Conservation (phyloP, 441 rosid genomes). For the Gossypium schwendimanii region DNA sequence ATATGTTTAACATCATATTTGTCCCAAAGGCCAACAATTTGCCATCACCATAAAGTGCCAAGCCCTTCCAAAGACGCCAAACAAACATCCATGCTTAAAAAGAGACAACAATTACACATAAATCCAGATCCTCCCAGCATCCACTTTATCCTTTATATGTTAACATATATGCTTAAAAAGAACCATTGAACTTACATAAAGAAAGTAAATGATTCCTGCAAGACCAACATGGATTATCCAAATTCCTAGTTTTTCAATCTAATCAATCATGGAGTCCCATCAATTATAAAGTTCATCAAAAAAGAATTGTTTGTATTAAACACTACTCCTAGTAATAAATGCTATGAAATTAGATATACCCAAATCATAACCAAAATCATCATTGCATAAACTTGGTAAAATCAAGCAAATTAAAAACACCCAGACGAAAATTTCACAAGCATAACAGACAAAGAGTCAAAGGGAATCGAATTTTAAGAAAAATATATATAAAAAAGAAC, state of each 20-base stretch:
- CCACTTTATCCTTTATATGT: not conserved
- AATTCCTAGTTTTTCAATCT: not conserved
- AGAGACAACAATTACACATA: not conserved
- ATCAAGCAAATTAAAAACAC: conserved; percentile 2
- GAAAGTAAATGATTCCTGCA: not conserved
- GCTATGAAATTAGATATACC: not conserved
- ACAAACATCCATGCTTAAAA: not conserved
- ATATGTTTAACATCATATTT: not conserved
- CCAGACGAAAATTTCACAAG: not conserved
- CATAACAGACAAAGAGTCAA: not conserved
- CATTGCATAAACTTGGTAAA: not conserved
- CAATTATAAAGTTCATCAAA: not conserved
- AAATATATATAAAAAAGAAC: conserved; percentile 9
- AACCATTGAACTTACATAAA: not conserved
- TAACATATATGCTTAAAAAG: no score
- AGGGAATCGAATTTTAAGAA: not conserved
- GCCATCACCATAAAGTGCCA: not conserved
- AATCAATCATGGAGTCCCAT: not conserved
- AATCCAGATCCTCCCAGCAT: not conserved
- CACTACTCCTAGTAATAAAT: not conserved
- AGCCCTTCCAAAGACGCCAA: not conserved
- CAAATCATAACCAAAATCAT: not conserved
- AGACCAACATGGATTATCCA: not conserved
- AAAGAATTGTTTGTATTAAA: not conserved
- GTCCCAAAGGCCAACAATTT: conserved; percentile 3